Evolutionary conservation across 805 yeast species (phyloP), one percentile per base, ranked within the genome.

Genomic region (Ogataea minuta): DNA sequence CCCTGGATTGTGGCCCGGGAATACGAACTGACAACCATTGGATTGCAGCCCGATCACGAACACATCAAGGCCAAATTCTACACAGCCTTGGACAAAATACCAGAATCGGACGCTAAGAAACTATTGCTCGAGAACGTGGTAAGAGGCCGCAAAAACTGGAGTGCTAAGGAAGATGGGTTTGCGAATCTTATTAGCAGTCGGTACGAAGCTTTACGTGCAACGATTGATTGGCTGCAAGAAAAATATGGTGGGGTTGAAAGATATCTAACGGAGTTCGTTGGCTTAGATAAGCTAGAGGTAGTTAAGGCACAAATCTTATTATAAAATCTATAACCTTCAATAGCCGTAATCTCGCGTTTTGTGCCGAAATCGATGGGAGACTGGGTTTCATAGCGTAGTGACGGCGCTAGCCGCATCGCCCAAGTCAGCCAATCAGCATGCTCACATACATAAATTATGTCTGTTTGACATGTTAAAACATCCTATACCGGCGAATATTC

Each of bases 1-100:
- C 67, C 70, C 9, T 75, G 76, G 47, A 75, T 78, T 1, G 69
- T 86, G 26, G 78, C 87, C 1, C 72, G 79, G 47, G 96, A 87
- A 54, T 88, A 85, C 53, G 93, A 83, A 56, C 63, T 87, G 52
- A 84, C 95, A 1, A 68, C 81, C 0, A 56, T 72, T 31, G 95
- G 95, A 0, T 62, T 84, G 35, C 49, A 46, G 34, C 79, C 83
- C 2, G 77, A 74, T 34, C 67, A 69, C 41, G 64, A 63, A 7
- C 48, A 52, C 4, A 58, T 76, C 32, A 64, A 54, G 36, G 56
- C 57, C 12, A 59, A 63, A 35, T 75, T 67, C 41, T 28, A 54
- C 31, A 52, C 54, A 14, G 59, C 64, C 5, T 46, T 70, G 7
- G 36, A 42, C 31, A 52, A 49, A 26, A 36, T 53, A 14, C 39